Conservation (phyloP, 106 monocot species). For the Platanthera zijinensis region DNA sequence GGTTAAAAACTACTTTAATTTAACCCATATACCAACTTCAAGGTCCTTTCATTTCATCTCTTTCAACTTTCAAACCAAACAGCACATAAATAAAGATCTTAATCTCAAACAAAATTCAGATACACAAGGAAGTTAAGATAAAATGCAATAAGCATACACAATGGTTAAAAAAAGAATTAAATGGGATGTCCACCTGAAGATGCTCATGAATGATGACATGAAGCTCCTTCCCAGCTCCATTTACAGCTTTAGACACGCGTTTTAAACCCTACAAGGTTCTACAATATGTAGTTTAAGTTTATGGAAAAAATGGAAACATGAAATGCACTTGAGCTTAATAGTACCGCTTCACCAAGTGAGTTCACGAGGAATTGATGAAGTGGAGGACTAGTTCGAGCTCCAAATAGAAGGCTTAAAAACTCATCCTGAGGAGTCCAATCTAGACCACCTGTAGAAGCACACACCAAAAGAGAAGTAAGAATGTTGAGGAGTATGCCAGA, state of each 20-base stretch:
- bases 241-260: constrained; percentile 62
- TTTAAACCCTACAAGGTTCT: constrained; percentile 52
- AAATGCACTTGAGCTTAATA: not conserved
- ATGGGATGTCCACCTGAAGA: constrained; percentile 45
- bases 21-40: too few relatives aligned
- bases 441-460: constrained; percentile 45
- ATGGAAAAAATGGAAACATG: not conserved
- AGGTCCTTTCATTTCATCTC: too few relatives aligned
- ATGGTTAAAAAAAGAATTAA: not conserved
- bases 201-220: constrained; percentile 64
- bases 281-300: not conserved
- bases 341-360: constrained; percentile 91
- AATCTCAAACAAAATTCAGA: not conserved
- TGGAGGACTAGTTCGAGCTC: constrained; percentile 73
- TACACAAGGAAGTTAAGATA: not conserved
- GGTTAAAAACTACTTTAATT: too few relatives aligned
- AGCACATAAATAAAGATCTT: too few relatives aligned
- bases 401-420: constrained; percentile 81
- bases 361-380: constrained; percentile 96
- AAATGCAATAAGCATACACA: not conserved
- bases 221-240: constrained; percentile 76
- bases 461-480: not conserved
- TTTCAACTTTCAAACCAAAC: too few relatives aligned
- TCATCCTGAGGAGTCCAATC: constrained; percentile 76
- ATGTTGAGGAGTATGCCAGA: not conserved